Evolutionary conservation across 2,329 filamentous ascomycete genomes (phyloP).

Genomic region (Knoxdaviesia proteae): DNA sequence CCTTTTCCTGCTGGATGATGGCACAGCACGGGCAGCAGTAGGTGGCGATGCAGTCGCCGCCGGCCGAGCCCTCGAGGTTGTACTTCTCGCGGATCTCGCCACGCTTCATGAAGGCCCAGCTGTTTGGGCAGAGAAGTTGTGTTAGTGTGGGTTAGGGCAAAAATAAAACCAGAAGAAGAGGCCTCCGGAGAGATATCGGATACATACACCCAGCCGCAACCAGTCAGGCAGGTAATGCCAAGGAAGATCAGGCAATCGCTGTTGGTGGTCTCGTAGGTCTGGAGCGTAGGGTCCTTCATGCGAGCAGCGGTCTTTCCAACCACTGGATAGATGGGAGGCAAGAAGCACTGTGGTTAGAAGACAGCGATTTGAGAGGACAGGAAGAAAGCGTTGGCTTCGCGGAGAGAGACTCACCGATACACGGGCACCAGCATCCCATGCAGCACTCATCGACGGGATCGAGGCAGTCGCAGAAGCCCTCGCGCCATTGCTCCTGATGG

Average conservation of each 20-base stretch:
- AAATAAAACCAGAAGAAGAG: not conserved
- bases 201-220: slow-evolving; percentile 22
- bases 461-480: slow-evolving; percentile 18
- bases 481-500: slow-evolving; percentile 15
- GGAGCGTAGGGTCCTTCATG: slow-evolving; percentile 20
- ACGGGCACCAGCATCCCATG: slow-evolving; percentile 19
- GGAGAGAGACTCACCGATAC: slow-evolving; percentile 16
- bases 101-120: slow-evolving; percentile 30
- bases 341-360: not conserved
- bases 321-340: slow-evolving; percentile 11
- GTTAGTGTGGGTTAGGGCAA: not conserved
- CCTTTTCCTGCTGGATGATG: slow-evolving; percentile 37
- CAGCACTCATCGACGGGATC: slow-evolving; percentile 16
- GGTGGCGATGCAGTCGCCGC: slow-evolving; percentile 27
- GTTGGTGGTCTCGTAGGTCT: slow-evolving; percentile 16
- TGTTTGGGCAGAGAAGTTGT: slow-evolving; percentile 5
- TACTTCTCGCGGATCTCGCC: slow-evolving; percentile 29
- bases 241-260: slow-evolving; percentile 20
- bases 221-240: slow-evolving; percentile 16
- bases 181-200: not conserved
- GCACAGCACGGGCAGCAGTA: slow-evolving; percentile 36
- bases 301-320: slow-evolving; percentile 22
- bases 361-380: not conserved
- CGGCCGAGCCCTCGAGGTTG: slow-evolving; percentile 26
- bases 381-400: not conserved